A percentile compares a stretch with the other conserved stretches of the same genome.
phyloP scores from a whole-genome alignment of 2,329 filamentous ascomycete species.

The Sphaerulina musiva region DNA sequence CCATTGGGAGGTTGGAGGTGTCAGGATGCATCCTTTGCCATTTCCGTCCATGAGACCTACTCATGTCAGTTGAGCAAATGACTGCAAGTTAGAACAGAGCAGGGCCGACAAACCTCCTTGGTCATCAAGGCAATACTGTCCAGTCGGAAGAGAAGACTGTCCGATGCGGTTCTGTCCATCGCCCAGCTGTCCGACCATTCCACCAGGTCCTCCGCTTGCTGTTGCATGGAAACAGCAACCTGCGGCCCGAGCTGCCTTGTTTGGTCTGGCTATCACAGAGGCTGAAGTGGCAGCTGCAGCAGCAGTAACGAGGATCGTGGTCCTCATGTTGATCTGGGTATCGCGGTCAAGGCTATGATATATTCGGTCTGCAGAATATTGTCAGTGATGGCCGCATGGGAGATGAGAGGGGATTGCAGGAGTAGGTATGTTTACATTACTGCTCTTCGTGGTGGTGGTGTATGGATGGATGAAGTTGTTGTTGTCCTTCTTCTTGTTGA shows the following conservation, averaged over 20 bases:
- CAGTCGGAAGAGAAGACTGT: conserved; percentile 35
- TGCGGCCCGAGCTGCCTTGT: not conserved
- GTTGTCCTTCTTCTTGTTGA: not conserved
- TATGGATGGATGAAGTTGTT: not conserved
- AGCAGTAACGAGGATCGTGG: not conserved
- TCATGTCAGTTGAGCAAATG: not conserved
- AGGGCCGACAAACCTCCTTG: conserved; percentile 36
- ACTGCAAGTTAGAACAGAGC: not conserved
- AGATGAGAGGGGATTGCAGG: not conserved
- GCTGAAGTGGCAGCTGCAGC: not conserved
- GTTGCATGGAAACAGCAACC: conserved; percentile 49
- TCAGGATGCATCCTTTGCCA: conserved; percentile 53
- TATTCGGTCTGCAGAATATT: not conserved
- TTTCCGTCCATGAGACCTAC: conserved; percentile 48
- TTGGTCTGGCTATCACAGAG: not conserved
- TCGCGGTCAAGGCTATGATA: not conserved
- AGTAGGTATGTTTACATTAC: not conserved
- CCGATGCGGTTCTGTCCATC: conserved; percentile 59
- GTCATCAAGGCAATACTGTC: conserved; percentile 51
- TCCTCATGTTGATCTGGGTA: not conserved
- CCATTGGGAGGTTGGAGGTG: conserved; percentile 52
- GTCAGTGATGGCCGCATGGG: not conserved
- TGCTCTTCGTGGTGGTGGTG: not conserved
- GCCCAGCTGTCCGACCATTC: conserved; percentile 53
- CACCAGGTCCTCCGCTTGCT: conserved; percentile 37